Evolutionary conservation across 2,329 filamentous ascomycete species (phyloP).

Genomic region (Gremmenia infestans): DNA sequence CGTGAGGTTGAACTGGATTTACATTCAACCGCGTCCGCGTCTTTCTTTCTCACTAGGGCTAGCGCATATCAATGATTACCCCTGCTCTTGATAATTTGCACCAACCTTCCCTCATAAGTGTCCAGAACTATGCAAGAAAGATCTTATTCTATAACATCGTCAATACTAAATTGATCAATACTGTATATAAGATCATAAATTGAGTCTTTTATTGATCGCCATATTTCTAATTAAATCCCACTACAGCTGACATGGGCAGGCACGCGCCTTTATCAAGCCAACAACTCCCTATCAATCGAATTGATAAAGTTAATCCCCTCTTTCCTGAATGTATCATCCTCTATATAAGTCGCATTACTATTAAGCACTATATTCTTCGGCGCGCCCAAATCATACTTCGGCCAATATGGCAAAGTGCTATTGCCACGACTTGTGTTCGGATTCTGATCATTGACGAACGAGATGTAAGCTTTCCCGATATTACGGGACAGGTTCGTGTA

Average conservation of each 20-base stretch:
- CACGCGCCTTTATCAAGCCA: conserved; percentile 16
- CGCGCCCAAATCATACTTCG: conserved; percentile 33
- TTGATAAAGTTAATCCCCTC: conserved; percentile 43
- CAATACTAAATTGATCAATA: too few species aligned
- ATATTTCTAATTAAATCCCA: neutral
- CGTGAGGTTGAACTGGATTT: too few species aligned
- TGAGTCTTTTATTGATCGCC: too few species aligned
- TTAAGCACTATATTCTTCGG: conserved; percentile 43
- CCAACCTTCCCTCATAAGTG: too few species aligned
- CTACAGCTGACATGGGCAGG: neutral
- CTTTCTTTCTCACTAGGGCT: too few species aligned
- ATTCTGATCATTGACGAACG: conserved; percentile 39
- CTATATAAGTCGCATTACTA: conserved; percentile 39
- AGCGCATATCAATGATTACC: too few species aligned
- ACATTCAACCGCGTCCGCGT: too few species aligned
- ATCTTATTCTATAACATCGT: too few species aligned
- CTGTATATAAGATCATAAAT: too few species aligned
- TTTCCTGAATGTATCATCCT: conserved; percentile 43
- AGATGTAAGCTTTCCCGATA: conserved; percentile 23
- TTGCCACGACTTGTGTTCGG: conserved; percentile 35
- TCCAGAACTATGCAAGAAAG: too few species aligned
- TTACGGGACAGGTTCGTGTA: conserved; percentile 28
- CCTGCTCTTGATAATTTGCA: too few species aligned
- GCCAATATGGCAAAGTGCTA: conserved; percentile 37
- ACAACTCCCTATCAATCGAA: conserved; percentile 35